These are phyloP conservation scores for Alternaria incomplexa DNA, from an alignment of 2,329 filamentous ascomycete species.

Conservation along the genomic window DNA sequence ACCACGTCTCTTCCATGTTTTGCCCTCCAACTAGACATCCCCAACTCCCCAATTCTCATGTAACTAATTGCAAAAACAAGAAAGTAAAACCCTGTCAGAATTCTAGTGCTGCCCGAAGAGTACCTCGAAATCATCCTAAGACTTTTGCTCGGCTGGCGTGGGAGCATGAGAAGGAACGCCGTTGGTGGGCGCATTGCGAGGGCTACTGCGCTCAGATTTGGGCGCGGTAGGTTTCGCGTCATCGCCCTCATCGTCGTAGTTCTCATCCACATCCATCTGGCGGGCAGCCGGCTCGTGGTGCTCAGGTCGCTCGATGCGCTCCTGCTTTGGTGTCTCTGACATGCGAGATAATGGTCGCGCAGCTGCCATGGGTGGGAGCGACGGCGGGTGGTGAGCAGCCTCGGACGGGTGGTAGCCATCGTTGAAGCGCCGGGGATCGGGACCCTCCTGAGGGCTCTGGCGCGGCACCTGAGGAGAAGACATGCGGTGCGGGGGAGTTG, in stretches of 20 bases:
- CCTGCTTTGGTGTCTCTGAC: constrained; percentile 49
- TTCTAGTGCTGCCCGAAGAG: background rate
- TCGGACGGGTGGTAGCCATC: constrained; percentile 92
- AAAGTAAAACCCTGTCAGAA: background rate
- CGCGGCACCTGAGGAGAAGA: constrained; percentile 67
- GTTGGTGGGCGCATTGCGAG: constrained; percentile 44
- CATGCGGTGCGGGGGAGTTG: constrained; percentile 55
- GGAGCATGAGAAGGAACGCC: constrained; percentile 41
- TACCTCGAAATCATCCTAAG: constrained; percentile 20
- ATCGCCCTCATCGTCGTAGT: constrained; percentile 94
- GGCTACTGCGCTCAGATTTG: constrained; percentile 55
- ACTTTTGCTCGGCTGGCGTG: constrained; percentile 46
- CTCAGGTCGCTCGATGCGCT: constrained; percentile 51
- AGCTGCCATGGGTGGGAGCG: constrained; percentile 59
- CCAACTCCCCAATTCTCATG: background rate
- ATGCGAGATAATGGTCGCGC: constrained; percentile 60
- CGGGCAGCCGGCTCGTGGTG: constrained; percentile 82
- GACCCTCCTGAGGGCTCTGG: constrained; percentile 72
- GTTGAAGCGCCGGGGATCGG: constrained; percentile 67
- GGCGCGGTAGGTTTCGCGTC: constrained; percentile 67
- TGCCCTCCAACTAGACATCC: constrained; percentile 9
- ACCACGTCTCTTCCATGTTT: constrained; percentile 6
- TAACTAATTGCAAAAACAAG: background rate
- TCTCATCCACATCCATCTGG: constrained; percentile 96
- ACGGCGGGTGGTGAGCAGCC: constrained; percentile 82